phyloP scores from a whole-genome alignment of 2,329 filamentous ascomycete genomes.

The Fusarium haematococcum region DNA sequence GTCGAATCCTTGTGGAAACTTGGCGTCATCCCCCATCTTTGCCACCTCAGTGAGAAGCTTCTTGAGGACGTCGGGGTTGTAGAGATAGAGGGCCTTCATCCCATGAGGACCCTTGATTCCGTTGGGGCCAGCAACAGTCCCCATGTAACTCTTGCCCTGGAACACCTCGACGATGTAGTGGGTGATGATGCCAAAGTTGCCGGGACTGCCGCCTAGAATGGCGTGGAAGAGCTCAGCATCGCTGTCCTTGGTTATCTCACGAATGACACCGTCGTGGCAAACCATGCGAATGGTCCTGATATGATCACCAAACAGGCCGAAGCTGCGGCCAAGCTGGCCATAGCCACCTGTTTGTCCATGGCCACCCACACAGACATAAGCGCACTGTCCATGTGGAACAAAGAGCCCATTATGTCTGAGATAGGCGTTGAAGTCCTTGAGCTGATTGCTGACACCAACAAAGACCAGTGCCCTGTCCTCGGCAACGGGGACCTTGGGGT shows the following conservation, averaged over 20 bases:
- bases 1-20: background rate
- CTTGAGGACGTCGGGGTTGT: background rate
- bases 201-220: slow-evolving; percentile 66
- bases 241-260: slow-evolving; percentile 58
- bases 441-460: slow-evolving; percentile 54
- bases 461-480: slow-evolving; percentile 51
- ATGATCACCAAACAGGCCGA: slow-evolving; percentile 66
- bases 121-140: slow-evolving; percentile 25
- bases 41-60: background rate
- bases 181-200: slow-evolving; percentile 67
- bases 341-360: slow-evolving; percentile 62
- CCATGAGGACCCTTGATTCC: background rate
- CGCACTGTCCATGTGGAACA: slow-evolving; percentile 59
- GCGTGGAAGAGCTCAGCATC: slow-evolving; percentile 69
- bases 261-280: slow-evolving; percentile 57
- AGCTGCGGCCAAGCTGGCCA: slow-evolving; percentile 59
- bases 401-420: slow-evolving; percentile 55
- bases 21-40: background rate
- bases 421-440: slow-evolving; percentile 57
- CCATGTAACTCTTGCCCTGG: slow-evolving; percentile 50
- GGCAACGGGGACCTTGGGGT: slow-evolving; percentile 16
- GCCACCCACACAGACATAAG: slow-evolving; percentile 58
- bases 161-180: slow-evolving; percentile 62
- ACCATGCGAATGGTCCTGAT: slow-evolving; percentile 61
- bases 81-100: background rate